Conservation (phyloP, 352 stramenopile genomes). For the Globisporangium orthogonon region DNA sequence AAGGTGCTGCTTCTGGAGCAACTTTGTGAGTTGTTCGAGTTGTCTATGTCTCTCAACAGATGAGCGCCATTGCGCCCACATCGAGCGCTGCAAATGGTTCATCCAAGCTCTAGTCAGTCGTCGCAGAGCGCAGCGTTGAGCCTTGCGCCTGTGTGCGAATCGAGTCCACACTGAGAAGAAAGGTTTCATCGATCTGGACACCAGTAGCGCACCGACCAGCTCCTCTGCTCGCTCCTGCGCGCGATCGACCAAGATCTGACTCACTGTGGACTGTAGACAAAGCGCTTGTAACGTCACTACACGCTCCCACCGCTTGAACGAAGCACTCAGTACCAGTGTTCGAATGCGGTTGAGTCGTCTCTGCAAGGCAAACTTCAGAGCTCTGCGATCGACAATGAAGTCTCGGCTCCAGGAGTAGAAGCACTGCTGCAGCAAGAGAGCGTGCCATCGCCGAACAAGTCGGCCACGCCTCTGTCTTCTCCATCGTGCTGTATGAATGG, state of each 20-base stretch:
- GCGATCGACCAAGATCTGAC: slow-evolving; percentile 7
- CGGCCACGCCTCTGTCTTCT: not conserved
- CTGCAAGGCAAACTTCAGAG: not conserved
- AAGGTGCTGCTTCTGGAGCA: too few relatives aligned
- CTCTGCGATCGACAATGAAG: not conserved
- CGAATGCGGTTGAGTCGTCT: not conserved
- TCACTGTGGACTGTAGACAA: slow-evolving; percentile 4
- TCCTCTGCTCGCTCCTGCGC: slow-evolving; percentile 2
- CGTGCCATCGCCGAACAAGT: not conserved
- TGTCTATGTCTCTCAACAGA: not conserved
- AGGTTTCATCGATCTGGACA: not conserved
- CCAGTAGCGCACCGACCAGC: not conserved
- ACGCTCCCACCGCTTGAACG: slow-evolving; percentile 9
- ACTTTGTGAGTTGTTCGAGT: not conserved
- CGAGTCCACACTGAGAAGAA: slow-evolving; percentile 4
- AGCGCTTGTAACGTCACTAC: slow-evolving; percentile 1
- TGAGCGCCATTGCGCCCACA: slow-evolving; percentile 7
- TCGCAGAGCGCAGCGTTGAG: not conserved
- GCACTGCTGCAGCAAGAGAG: not conserved
- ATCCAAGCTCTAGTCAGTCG: not conserved
- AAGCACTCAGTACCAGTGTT: not conserved
- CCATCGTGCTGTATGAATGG: too few relatives aligned
- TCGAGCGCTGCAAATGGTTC: not conserved
- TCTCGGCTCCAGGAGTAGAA: not conserved
- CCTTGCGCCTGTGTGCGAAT: not conserved